phyloP scores from a whole-genome alignment of 345 rosid species.

The Acer negundo region DNA sequence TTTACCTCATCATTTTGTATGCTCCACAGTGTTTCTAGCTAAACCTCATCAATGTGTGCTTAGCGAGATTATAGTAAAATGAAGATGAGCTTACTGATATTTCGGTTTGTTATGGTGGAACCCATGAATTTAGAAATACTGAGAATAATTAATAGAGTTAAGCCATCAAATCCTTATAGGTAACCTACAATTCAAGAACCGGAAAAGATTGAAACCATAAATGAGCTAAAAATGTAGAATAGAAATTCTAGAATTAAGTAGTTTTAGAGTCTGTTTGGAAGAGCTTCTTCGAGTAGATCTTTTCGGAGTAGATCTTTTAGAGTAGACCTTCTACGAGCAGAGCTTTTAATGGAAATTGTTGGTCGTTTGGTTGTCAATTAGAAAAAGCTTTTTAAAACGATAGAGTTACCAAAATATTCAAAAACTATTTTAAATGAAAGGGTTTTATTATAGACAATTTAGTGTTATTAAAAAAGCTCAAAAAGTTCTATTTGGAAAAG shows the following conservation, averaged over 20 bases:
- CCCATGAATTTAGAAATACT: not conserved
- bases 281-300: too few relatives aligned
- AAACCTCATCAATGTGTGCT: not conserved
- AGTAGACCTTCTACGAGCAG: too few relatives aligned
- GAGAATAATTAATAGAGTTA: not conserved
- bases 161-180: not conserved
- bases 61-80: not conserved
- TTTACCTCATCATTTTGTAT: not conserved
- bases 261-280: too few relatives aligned
- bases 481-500: too few relatives aligned
- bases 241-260: not conserved
- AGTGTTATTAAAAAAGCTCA: too few relatives aligned
- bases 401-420: too few relatives aligned
- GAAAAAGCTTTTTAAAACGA: too few relatives aligned
- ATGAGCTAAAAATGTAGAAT: not conserved
- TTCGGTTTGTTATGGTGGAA: not conserved
- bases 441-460: too few relatives aligned
- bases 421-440: too few relatives aligned
- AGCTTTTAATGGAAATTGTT: too few relatives aligned
- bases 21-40: not conserved
- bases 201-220: not conserved
- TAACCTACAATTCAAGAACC: not conserved
- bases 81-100: not conserved
- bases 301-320: too few relatives aligned
- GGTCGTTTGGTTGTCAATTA: too few relatives aligned